A percentile compares a stretch with the other conserved stretches of the same genome.
These are phyloP conservation scores for Boletus subcaerulescens DNA, from an alignment of 768 basidiomycete species.

Conservation along the genomic window DNA sequence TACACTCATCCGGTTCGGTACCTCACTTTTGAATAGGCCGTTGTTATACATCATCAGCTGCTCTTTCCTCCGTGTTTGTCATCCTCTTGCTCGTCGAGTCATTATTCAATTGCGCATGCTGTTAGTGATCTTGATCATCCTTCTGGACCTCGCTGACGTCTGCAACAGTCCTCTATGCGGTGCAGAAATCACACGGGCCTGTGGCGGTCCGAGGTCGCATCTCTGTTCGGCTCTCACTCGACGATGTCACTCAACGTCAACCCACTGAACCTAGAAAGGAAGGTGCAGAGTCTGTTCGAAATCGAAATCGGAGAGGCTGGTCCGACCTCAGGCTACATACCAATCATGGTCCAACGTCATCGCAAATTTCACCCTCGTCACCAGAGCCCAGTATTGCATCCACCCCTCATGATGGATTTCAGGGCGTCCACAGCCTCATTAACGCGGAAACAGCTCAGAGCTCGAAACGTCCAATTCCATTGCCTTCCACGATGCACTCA, in stretches of 20 bases:
- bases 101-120: slow-evolving; percentile 58
- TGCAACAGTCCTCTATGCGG: slow-evolving; percentile 49
- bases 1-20: background rate
- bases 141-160: background rate
- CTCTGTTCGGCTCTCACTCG: slow-evolving; percentile 47
- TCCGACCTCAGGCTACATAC: slow-evolving; percentile 38
- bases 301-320: slow-evolving; percentile 35
- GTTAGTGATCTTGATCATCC: slow-evolving; percentile 36
- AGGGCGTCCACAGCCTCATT: background rate
- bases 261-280: slow-evolving; percentile 6
- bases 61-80: slow-evolving; percentile 39
- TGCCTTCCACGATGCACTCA: slow-evolving; percentile 5
- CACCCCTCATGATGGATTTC: background rate
- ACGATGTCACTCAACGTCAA: slow-evolving; percentile 32
- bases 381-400: slow-evolving; percentile 6
- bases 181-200: slow-evolving; percentile 50
- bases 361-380: background rate
- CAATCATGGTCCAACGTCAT: background rate
- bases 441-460: background rate
- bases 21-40: slow-evolving; percentile 36
- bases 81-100: slow-evolving; percentile 52
- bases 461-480: background rate
- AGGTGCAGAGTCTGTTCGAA: background rate
- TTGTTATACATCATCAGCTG: slow-evolving; percentile 39
- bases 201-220: slow-evolving; percentile 53